Percentiles rank a stretch among this genome's conserved stretches.
These are phyloP conservation scores for Backusella tuberculispora DNA, from an alignment of 192 early-diverging fungal species.

Conservation along the genomic window DNA sequence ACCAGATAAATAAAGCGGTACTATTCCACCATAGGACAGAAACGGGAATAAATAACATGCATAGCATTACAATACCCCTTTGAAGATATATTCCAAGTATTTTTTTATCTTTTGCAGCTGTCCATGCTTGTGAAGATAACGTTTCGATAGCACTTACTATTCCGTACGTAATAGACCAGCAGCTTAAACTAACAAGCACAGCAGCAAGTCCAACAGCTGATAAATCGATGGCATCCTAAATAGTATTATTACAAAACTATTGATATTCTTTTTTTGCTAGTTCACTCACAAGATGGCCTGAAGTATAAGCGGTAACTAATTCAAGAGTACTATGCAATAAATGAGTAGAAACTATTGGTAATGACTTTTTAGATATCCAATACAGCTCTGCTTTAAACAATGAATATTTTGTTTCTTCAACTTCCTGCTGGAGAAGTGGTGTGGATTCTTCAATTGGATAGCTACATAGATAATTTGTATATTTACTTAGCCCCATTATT, in stretches of 20 bases:
- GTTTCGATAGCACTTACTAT: constrained; percentile 75
- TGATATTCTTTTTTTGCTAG: neutral
- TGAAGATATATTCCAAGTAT: constrained; percentile 76
- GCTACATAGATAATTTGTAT: neutral
- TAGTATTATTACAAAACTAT: neutral
- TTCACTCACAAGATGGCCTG: constrained; percentile 30
- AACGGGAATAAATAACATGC: constrained; percentile 72
- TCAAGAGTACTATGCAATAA: constrained; percentile 35
- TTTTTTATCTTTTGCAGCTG: constrained; percentile 62
- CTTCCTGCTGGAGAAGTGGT: neutral
- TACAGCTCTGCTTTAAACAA: constrained; percentile 17
- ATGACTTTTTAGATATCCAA: constrained; percentile 42
- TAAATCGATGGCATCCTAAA: constrained; percentile 56
- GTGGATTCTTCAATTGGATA: neutral
- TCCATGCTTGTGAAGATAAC: constrained; percentile 72
- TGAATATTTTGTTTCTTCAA: neutral
- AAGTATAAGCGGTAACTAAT: constrained; percentile 23
- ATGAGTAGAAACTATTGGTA: constrained; percentile 32
- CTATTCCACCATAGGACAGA: constrained; percentile 69
- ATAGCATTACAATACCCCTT: constrained; percentile 81
- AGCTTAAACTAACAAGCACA: constrained; percentile 72
- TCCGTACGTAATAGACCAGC: constrained; percentile 68
- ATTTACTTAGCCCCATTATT: neutral
- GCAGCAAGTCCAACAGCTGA: constrained; percentile 69
- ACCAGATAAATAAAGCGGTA: constrained; percentile 65